Base-by-base conservation (phyloP, 2,329 filamentous ascomycete species). In the Fusarium lateritium region DNA sequence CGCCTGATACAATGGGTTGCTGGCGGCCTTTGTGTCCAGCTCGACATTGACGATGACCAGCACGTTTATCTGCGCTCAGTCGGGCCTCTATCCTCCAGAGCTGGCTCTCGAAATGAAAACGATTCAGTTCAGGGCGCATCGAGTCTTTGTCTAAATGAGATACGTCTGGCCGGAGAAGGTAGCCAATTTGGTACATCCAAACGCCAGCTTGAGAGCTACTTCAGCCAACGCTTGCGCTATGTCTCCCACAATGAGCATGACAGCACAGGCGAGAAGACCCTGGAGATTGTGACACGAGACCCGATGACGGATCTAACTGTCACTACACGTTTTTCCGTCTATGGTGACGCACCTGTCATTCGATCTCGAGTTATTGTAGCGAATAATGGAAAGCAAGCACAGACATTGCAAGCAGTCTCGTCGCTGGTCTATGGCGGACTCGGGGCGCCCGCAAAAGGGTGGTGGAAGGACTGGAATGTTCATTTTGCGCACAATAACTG, bases 151-250 rank as follows among this genome's bases (percentile, higher is more conserved):
- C 26, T 54, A 17, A 54, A 44, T 22, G 51, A 54, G 19, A 31
- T 54, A 28, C 51, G 39, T 5, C 26, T 54, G 7, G 50, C 51
- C 21, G 51, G 51, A 36, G 51, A 54, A 33, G 51, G 51, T 33
- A 54, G 51, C 22, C 51, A 54, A 13, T 54, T 54, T 6, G 51
- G 51, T 21, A 71, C 71, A 0, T 70, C 76, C 40, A 77, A 77
- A 56, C 56, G 65, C 6, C 67, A 76, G n/a, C 50, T 73, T 7
- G 68, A 67, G 65, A 67, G 62, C 15, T 75, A 75, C 39, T 52
- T 77, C 31, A 67, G 62, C 4, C 52, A 59, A 6, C 70, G 74
- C 2, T 59, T 77, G 6, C 62, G 53, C 5, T 78, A 77, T 47
- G 46, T 68, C 26, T 67, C 56, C 6, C 46, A 26, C 36, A 39